phyloP scores from a whole-genome alignment of 2,329 filamentous ascomycete genomes.

The Davidsoniella eucalypti region DNA sequence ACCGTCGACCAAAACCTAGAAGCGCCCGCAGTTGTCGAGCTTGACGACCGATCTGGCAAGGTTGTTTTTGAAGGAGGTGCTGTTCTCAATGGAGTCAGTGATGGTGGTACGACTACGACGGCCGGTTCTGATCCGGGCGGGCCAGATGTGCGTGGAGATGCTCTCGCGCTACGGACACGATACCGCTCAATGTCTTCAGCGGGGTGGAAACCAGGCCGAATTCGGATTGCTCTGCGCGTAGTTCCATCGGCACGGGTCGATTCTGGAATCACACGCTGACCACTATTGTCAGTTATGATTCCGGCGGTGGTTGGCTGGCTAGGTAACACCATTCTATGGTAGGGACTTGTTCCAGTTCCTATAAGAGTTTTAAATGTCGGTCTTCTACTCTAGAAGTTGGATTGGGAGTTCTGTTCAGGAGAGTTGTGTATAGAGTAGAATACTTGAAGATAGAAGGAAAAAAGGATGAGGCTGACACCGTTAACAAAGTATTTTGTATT shows the following conservation, averaged over 20 bases:
- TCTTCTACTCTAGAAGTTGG: too few species aligned
- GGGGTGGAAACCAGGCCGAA: slow-evolving; percentile 82
- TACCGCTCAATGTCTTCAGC: slow-evolving; percentile 94
- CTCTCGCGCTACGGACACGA: slow-evolving; percentile 56
- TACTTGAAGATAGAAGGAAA: too few species aligned
- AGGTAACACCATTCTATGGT: too few species aligned
- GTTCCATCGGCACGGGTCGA: slow-evolving; percentile 77
- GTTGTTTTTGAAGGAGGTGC: neutral
- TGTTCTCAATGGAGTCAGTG: neutral
- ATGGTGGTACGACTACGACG: neutral
- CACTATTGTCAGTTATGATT: slow-evolving; percentile 61
- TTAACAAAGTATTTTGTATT: too few species aligned
- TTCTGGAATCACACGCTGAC: slow-evolving; percentile 76
- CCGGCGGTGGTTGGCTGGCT: slow-evolving; percentile 28
- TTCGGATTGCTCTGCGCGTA: slow-evolving; percentile 84
- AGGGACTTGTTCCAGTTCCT: too few species aligned
- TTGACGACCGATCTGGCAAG: too few species aligned
- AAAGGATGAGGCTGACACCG: too few species aligned
- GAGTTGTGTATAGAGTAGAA: too few species aligned
- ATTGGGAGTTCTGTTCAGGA: too few species aligned
- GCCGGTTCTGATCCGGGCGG: neutral
- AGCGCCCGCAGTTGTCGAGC: neutral
- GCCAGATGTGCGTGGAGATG: slow-evolving; percentile 3
- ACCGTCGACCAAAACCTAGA: neutral
- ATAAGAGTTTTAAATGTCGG: too few species aligned